Conservation (phyloP, 768 basidiomycete genomes). For the Lenzites betulinus region DNA sequence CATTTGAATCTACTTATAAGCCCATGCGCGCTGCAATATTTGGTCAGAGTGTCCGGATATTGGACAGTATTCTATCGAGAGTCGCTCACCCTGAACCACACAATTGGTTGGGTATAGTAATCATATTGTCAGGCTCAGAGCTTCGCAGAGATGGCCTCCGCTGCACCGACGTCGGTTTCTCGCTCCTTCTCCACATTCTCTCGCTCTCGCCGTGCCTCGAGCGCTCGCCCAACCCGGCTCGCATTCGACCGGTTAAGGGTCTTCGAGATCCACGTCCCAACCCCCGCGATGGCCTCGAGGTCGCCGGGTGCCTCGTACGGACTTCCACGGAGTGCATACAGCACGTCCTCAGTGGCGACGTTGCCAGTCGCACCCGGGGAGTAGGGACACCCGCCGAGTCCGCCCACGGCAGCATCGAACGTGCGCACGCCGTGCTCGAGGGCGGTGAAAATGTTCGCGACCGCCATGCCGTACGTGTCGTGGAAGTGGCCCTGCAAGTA, state of each 20-base stretch:
- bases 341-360: slow-evolving; percentile 89
- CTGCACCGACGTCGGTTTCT: slow-evolving; percentile 25
- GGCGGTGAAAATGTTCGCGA: slow-evolving; percentile 74
- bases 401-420: slow-evolving; percentile 85
- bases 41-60: no score
- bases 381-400: slow-evolving; percentile 94
- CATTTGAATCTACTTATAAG: no score
- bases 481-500: slow-evolving; percentile 60
- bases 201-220: slow-evolving; percentile 52
- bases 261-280: slow-evolving; percentile 83
- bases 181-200: slow-evolving; percentile 31
- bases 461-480: slow-evolving; percentile 85
- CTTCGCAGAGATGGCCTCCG: slow-evolving; percentile 20
- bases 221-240: slow-evolving; percentile 77
- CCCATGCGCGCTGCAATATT: no score
- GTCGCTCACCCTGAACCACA: no score
- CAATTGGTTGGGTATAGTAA: no score
- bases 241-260: slow-evolving; percentile 65
- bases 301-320: slow-evolving; percentile 61
- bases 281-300: slow-evolving; percentile 67
- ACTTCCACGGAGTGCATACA: slow-evolving; percentile 77
- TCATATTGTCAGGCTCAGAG: no score
- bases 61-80: no score
- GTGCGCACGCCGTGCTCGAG: slow-evolving; percentile 76
- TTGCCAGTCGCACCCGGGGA: slow-evolving; percentile 96